These are phyloP conservation scores for Colletotrichum paranaense DNA, from an alignment of 2,329 filamentous ascomycete species.

Conservation along the genomic window DNA sequence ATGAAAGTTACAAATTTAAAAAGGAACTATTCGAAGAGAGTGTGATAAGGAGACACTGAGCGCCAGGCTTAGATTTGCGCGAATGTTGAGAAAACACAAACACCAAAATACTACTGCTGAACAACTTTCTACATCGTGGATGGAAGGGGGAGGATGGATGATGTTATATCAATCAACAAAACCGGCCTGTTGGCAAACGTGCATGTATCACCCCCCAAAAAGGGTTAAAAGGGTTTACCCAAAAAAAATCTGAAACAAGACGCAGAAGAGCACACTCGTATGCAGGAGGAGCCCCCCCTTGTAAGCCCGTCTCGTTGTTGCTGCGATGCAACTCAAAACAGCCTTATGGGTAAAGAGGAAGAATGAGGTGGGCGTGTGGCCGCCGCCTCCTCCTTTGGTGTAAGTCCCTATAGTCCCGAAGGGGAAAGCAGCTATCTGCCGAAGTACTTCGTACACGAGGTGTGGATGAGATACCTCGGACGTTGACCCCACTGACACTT, in stretches of 20 bases:
- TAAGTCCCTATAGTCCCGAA: not conserved
- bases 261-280: not conserved
- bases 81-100: slow-evolving; percentile 17
- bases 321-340: slow-evolving; percentile 33
- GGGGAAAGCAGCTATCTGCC: slow-evolving; percentile 14
- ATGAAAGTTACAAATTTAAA: slow-evolving; percentile 2
- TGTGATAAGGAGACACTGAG: slow-evolving; percentile 7
- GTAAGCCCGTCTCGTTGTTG: not conserved
- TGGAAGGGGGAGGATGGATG: not conserved
- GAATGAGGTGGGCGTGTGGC: not conserved
- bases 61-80: slow-evolving; percentile 22
- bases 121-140: not conserved
- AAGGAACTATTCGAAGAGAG: not conserved
- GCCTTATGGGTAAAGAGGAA: slow-evolving; percentile 13
- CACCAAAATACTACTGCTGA: slow-evolving; percentile 24
- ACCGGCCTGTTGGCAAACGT: not conserved
- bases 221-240: not conserved
- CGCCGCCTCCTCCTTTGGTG: not conserved
- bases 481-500: not conserved
- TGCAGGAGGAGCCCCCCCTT: slow-evolving; percentile 12
- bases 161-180: slow-evolving; percentile 22
- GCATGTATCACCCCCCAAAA: not conserved
- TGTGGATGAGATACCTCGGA: not conserved
- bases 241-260: slow-evolving; percentile 32
- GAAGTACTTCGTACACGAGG: not conserved